These are phyloP conservation scores for Aristolochia californica DNA, from an alignment of 164 flowering plant species.

Conservation along the genomic window DNA sequence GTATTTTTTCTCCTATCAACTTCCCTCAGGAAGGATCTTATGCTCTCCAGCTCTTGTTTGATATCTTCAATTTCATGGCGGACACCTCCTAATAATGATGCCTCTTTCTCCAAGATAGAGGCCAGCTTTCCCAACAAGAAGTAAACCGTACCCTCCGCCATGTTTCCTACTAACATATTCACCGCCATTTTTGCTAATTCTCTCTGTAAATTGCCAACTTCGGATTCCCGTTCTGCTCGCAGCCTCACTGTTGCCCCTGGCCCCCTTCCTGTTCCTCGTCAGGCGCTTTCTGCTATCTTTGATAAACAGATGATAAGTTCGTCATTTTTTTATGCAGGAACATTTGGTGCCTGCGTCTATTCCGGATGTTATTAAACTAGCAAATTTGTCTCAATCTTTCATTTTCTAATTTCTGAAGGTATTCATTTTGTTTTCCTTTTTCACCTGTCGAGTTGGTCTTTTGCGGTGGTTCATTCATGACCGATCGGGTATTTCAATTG, in stretches of 20 bases:
- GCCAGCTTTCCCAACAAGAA: not conserved
- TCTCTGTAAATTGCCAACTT: too few species aligned
- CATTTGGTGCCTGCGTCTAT: too few species aligned
- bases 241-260: not conserved
- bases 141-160: not conserved
- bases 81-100: not conserved
- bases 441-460: too few species aligned
- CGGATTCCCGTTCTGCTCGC: not conserved
- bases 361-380: not conserved
- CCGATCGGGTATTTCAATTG: too few species aligned
- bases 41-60: constrained; percentile 19
- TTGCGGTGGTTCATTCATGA: too few species aligned
- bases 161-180: not conserved
- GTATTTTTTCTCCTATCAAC: not conserved
- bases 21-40: constrained; percentile 3
- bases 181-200: not conserved
- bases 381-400: too few species aligned
- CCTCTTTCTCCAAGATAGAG: not conserved
- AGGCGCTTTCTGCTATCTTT: too few species aligned
- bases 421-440: too few species aligned
- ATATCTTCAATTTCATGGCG: not conserved
- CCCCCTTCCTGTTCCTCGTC: too few species aligned
- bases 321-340: too few species aligned
- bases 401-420: too few species aligned
- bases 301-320: too few species aligned